Base-by-base conservation (phyloP, 208 protist genomes). In the Entamoeba invadens region DNA sequence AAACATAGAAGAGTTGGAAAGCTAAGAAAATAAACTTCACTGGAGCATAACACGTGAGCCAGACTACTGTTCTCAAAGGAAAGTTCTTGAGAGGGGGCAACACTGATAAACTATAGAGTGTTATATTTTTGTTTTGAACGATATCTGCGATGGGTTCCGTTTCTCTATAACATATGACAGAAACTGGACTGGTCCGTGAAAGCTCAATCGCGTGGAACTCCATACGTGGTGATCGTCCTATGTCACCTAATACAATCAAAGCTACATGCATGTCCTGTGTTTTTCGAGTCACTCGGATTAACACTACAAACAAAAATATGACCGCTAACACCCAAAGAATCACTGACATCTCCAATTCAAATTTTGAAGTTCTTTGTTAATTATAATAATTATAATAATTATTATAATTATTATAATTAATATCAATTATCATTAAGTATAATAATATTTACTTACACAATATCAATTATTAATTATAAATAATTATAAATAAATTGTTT, bases 181-280 rank as follows among this genome's bases (percentile, higher is more conserved):
- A 47, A 45, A 96, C 96, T 57, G 94, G 0, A n/a, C 91, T 44
- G 25, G 46, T 42, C 1, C 38, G 92, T 1, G 95, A 93, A 25
- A 97, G 92, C 44, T 96, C 96, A 25, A 95, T 35, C 16, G 93
- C 92, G 72, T 97, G 96, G 72, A 96, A 96, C 93, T 97, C 95
- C 95, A 97, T 97, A 44, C 96, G 94, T 51, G 96, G 96, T 3
- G 91, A 94, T 47, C 95, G 94, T 31, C 95, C 96, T 45, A 97
- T 91, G 91, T 97, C 96, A 0, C 96, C 96, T 21, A 97, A 94
- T 35, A 97, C 96, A 44, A 97, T 77, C 25, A 97, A 93, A 47
- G 45, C 77, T n/a, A 91, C 95, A 25, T 18, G 8, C 47, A 57
- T 57, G 47, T 18, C 8, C 18, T 57, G 8, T 57, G 47, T 8